phyloP scores from a whole-genome alignment of 495 filamentous ascomycete genomes.

The Xylaria castorea region DNA sequence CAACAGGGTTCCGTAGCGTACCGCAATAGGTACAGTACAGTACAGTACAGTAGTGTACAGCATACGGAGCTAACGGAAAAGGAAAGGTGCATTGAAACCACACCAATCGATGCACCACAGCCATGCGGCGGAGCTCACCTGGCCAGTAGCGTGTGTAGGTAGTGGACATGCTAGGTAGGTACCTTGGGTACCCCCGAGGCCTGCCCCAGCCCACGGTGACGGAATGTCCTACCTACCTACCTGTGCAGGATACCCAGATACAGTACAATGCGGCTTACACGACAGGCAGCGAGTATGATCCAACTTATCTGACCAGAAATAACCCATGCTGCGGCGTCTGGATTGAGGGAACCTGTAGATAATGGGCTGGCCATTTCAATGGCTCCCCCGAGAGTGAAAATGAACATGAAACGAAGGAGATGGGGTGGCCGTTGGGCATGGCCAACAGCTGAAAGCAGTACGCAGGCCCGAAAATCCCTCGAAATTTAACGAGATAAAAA shows the following conservation, averaged over 20 bases:
- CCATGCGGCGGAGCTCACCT: constrained; percentile 37
- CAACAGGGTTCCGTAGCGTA: background rate
- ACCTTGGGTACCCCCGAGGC: background rate
- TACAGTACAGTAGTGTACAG: constrained; percentile 31
- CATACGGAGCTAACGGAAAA: constrained; percentile 36
- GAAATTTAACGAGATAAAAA: constrained; percentile 28
- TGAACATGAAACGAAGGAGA: constrained; percentile 28
- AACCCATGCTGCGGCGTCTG: background rate
- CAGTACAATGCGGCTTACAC: constrained; percentile 1
- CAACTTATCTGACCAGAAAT: background rate
- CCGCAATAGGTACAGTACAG: constrained; percentile 21
- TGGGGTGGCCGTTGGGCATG: constrained; percentile 23
- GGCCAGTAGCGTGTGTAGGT: background rate
- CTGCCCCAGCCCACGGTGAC: constrained; percentile 9
- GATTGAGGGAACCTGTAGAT: constrained; percentile 19
- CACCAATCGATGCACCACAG: constrained; percentile 35
- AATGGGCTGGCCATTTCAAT: constrained; percentile 2
- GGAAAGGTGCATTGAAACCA: constrained; percentile 40
- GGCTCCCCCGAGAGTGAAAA: constrained; percentile 1
- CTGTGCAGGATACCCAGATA: background rate
- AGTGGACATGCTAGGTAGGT: constrained; percentile 3
- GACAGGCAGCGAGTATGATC: background rate
- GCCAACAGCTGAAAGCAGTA: constrained; percentile 23
- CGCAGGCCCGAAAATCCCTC: constrained; percentile 22
- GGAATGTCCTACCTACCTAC: background rate